Conservation (phyloP, 2,329 filamentous ascomycete species). For the Oidium heveae region DNA sequence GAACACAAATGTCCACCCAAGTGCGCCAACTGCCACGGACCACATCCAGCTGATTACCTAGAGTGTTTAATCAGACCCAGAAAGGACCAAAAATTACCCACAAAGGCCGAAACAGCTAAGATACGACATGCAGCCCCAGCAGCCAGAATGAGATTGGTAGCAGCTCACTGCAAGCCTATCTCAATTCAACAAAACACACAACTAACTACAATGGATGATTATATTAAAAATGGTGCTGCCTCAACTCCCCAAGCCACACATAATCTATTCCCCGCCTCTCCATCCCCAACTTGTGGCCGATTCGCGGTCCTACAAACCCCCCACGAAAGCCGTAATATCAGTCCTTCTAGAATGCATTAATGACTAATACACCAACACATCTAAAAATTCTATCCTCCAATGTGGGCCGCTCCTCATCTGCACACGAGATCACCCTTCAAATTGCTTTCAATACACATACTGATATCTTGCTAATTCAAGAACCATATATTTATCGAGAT, state of each 20-base stretch:
- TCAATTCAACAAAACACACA: too few relatives aligned
- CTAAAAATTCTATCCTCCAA: too few relatives aligned
- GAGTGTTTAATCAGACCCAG: neutral
- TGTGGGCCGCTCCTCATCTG: too few relatives aligned
- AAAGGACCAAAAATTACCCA: neutral
- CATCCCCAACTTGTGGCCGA: too few relatives aligned
- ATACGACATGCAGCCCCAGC: neutral
- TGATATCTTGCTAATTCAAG: too few relatives aligned
- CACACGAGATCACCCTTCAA: too few relatives aligned
- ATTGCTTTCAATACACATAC: too few relatives aligned
- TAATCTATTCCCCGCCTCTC: neutral
- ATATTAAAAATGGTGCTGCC: neutral
- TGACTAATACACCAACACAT: neutral
- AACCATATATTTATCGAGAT: too few relatives aligned
- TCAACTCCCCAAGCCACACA: neutral
- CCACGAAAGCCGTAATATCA: too few relatives aligned
- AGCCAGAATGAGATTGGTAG: neutral
- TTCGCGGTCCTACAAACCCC: too few relatives aligned
- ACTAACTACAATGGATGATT: neutral
- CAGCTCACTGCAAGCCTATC: neutral
- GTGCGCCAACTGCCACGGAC: neutral
- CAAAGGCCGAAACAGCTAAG: neutral
- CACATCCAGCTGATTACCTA: neutral
- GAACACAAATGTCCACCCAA: neutral
- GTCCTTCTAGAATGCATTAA: too few relatives aligned